These are phyloP conservation scores for Phytophthora colocasiae DNA, from an alignment of 352 stramenopile genomes.

Conservation along the genomic window DNA sequence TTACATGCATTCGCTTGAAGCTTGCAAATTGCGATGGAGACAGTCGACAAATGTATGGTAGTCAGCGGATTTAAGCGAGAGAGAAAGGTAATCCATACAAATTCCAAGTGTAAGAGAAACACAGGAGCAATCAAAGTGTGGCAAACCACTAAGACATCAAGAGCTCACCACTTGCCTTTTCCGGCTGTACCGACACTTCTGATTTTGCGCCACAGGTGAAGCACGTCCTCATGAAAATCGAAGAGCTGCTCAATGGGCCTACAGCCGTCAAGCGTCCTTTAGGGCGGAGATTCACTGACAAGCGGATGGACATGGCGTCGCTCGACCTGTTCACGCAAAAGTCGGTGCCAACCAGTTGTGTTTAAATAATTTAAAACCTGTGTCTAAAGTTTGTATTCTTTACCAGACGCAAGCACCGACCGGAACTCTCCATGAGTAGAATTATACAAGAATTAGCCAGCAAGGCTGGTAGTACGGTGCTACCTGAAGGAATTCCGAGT, in stretches of 20 bases:
- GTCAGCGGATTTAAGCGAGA: conserved; percentile 14
- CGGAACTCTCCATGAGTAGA: conserved; percentile 57
- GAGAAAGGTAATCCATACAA: neutral
- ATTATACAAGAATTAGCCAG: conserved; percentile 52
- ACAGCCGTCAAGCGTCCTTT: neutral
- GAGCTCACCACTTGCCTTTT: conserved; percentile 23
- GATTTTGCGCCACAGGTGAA: conserved; percentile 20
- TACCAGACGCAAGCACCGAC: conserved; percentile 33
- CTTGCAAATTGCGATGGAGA: neutral
- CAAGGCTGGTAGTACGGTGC: conserved; percentile 7
- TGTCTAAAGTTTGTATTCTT: conserved; percentile 13
- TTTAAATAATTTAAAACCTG: neutral
- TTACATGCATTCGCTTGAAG: conserved; percentile 18
- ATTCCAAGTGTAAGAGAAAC: conserved; percentile 1
- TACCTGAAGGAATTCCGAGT: neutral
- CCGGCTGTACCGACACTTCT: conserved; percentile 21
- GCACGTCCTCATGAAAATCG: conserved; percentile 42
- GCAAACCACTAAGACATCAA: conserved; percentile 38
- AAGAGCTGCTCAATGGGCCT: conserved; percentile 39
- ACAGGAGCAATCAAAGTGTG: conserved; percentile 14
- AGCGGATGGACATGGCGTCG: conserved; percentile 65
- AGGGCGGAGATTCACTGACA: conserved; percentile 12
- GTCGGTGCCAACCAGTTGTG: conserved; percentile 16
- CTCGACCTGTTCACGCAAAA: conserved; percentile 54
- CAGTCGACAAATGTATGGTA: conserved; percentile 21